Base-by-base conservation (phyloP, 2,329 filamentous ascomycete species). In the Thyridium curvatum region DNA sequence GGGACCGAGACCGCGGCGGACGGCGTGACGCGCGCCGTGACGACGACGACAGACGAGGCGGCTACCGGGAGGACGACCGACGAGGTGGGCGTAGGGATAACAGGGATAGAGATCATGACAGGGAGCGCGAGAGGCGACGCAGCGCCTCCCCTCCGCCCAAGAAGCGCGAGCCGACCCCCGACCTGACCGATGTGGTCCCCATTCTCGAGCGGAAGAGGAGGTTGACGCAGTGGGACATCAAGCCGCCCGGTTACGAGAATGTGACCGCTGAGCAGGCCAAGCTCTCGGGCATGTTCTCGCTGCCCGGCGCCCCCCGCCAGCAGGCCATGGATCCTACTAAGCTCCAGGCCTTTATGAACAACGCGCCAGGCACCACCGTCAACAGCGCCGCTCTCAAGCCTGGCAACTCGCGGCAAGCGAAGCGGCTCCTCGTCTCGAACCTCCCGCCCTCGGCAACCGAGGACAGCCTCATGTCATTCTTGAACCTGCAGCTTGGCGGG, bases 171-270 rank as follows among this genome's bases (percentile, higher is more conserved):
- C 88, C 93, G 8, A 98, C 93, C 1, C 94, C 93, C 29, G 94
- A 99, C 61, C 71, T 99, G 57, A 94, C 90, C 43, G 81, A 94
- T 54, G 70, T 94, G 43, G 71, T 84, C n/a, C 78, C 88, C 4
- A 73, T 99, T 42, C 69, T 89, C 46, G 83, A 91, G 55, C 83
- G 91, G 53, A 93, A 90, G 71, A 84, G 94, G 51, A 84, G 93
- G 43, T 70, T 98, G 71, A 97, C 90, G 29, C 94, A 98, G 64
- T 99, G 93, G 93, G 94, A 99, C 61, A 96, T 98, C 62, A 98
- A 98, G 68, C 93, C 93, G 6, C 87, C 89, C 13, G 91, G 93
- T 33, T 99, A 99, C 56, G 94, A 98, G 58, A 94, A 93, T 62
- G 91, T 99, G 48, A 96, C 93, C 3, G 89, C 93, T 16, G 94